Conservation (phyloP, 139 green algal genomes). For the Chlorella sp. region DNA sequence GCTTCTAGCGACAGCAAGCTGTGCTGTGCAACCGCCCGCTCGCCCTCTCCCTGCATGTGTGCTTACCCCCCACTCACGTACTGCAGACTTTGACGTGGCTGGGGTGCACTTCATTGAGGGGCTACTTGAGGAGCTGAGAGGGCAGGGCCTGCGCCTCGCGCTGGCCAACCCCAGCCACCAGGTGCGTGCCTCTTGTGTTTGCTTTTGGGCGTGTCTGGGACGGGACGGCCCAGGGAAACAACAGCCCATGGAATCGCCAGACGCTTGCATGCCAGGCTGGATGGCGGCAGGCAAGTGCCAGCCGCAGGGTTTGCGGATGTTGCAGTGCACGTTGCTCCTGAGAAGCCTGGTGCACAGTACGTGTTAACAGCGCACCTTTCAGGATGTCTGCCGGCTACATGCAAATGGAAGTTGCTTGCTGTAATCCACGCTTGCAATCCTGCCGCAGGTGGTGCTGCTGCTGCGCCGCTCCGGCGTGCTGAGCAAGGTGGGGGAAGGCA, state of each 20-base stretch:
- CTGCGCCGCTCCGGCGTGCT: constrained; percentile 27
- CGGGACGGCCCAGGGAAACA: too few species aligned
- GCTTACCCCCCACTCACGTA: not conserved
- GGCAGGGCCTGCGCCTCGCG: constrained; percentile 50
- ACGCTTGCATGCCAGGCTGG: not conserved
- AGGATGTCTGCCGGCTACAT: too few species aligned
- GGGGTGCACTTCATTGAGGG: constrained; percentile 60
- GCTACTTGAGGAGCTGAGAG: constrained; percentile 39
- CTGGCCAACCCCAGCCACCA: constrained; percentile 65
- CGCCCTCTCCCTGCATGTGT: too few species aligned
- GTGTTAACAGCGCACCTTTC: too few species aligned
- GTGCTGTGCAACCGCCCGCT: too few species aligned
- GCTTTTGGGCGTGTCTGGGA: too few species aligned
- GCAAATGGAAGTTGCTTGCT: too few species aligned
- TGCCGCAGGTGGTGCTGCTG: constrained; percentile 12
- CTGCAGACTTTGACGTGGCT: constrained; percentile 79
- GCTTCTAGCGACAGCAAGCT: too few species aligned
- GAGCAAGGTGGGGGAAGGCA: not conserved
- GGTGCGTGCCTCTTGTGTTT: not conserved
- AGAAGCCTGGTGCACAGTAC: too few species aligned
- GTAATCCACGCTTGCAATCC: not conserved
- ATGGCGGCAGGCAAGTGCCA: not conserved
- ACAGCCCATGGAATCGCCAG: not conserved
- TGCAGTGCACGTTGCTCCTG: too few species aligned
- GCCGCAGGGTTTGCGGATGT: too few species aligned